These are phyloP conservation scores for Dryas drummondii DNA, from an alignment of 306 rosid genomes.

Conservation along the genomic window DNA sequence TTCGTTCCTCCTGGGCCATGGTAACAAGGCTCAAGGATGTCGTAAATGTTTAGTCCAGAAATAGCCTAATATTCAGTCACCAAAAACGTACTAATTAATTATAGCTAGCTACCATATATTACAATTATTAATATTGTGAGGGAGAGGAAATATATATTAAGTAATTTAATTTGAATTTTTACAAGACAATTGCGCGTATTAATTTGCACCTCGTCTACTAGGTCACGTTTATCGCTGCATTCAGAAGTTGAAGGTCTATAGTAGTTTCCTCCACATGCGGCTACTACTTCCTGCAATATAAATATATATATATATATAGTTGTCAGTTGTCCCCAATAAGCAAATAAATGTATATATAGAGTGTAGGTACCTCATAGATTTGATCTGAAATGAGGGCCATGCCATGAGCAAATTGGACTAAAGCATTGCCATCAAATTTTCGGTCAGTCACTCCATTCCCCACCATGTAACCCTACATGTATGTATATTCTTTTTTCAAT, in stretches of 20 bases:
- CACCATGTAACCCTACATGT: constrained; percentile 66
- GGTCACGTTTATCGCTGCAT: constrained; percentile 28
- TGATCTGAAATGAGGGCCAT: constrained; percentile 75
- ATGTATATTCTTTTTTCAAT: background rate
- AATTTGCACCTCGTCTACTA: constrained; percentile 36
- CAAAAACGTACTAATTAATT: too few relatives aligned
- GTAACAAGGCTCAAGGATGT: constrained; percentile 69
- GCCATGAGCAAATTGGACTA: constrained; percentile 78
- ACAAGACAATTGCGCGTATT: too few relatives aligned
- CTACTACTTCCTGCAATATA: constrained; percentile 37
- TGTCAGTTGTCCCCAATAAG: too few relatives aligned
- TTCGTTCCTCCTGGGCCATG: constrained; percentile 27
- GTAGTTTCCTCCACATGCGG: constrained; percentile 50
- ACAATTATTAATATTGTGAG: too few relatives aligned
- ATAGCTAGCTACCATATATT: too few relatives aligned
- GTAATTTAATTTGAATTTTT: too few relatives aligned
- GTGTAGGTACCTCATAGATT: constrained; percentile 45
- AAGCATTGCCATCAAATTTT: constrained; percentile 57
- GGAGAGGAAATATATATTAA: too few relatives aligned
- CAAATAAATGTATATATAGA: too few relatives aligned
- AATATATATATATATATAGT: too few relatives aligned
- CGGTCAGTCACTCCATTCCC: constrained; percentile 81
- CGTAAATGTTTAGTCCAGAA: constrained; percentile 51
- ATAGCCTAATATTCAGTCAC: constrained; percentile 38
- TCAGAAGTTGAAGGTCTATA: background rate